Evolutionary conservation across 108 stramenopile species (phyloP).

Genomic region (Fistulifera pelliculosa): DNA sequence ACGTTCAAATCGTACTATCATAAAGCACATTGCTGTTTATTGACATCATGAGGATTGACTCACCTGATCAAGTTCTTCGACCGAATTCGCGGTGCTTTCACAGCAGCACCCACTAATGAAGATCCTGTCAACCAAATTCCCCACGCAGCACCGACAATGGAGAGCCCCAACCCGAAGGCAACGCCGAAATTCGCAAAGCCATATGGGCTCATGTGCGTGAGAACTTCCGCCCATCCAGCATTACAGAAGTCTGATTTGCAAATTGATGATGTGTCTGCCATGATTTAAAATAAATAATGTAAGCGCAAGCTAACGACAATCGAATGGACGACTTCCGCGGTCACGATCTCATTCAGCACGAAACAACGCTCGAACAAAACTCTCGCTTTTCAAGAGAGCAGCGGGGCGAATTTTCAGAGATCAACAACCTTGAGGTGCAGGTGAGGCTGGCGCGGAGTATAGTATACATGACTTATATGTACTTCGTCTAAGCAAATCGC

Average conservation of each 20-base stretch:
- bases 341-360: too few relatives aligned
- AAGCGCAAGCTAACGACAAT: too few relatives aligned
- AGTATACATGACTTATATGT: too few relatives aligned
- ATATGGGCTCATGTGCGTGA: conserved; percentile 97
- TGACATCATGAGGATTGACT: conserved; percentile 10
- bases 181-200: conserved; percentile 96
- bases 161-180: conserved; percentile 92
- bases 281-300: too few relatives aligned
- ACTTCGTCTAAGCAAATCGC: neutral
- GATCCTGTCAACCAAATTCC: conserved; percentile 98
- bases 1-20: too few relatives aligned
- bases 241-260: conserved; percentile 71
- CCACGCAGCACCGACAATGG: conserved; percentile 94
- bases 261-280: conserved; percentile 1
- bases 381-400: too few relatives aligned
- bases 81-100: conserved; percentile 97
- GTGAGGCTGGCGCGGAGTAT: too few relatives aligned
- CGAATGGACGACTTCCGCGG: too few relatives aligned
- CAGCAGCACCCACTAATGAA: conserved; percentile 94
- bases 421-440: too few relatives aligned
- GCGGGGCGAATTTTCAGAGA: too few relatives aligned
- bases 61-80: conserved; percentile 96
- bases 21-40: too few relatives aligned
- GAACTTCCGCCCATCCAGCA: conserved; percentile 93
- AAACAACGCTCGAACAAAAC: too few relatives aligned